Percentiles rank a stretch among this genome's conserved stretches.
Evolutionary conservation across 768 basidiomycete species (phyloP).

Genomic region (Phlebiopsis gigantea): DNA sequence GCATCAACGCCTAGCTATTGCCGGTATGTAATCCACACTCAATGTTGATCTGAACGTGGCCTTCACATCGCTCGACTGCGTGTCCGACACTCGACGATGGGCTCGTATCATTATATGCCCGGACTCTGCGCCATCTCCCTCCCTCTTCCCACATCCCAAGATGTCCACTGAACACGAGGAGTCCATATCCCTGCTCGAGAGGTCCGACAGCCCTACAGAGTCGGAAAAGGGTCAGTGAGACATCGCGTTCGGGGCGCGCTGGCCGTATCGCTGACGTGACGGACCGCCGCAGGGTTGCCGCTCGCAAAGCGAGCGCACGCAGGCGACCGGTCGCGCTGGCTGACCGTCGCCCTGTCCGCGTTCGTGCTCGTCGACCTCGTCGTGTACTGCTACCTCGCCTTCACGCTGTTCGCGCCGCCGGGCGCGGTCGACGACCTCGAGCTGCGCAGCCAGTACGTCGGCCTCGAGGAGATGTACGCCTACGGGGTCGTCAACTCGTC

Average conservation of each 20-base stretch:
- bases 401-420: background rate
- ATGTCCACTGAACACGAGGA: slow-evolving; percentile 8
- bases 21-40: background rate
- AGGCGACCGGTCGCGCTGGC: background rate
- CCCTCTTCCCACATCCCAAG: background rate
- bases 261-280: too few relatives aligned
- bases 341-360: slow-evolving; percentile 1
- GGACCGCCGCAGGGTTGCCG: too few relatives aligned
- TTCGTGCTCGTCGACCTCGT: slow-evolving; percentile 15
- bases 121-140: background rate
- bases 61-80: background rate
- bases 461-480: slow-evolving; percentile 22
- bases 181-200: slow-evolving; percentile 7
- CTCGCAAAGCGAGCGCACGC: background rate
- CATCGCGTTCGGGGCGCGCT: background rate
- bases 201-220: background rate
- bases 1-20: background rate
- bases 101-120: background rate
- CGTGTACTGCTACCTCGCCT: slow-evolving; percentile 14
- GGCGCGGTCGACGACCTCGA: slow-evolving; percentile 8
- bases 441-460: slow-evolving; percentile 20
- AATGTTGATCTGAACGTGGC: too few relatives aligned
- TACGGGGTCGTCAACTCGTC: slow-evolving; percentile 16
- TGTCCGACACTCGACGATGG: background rate
- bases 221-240: slow-evolving; percentile 5